Base-by-base conservation (phyloP, 306 rosid species). In the Quercus mongolica region DNA sequence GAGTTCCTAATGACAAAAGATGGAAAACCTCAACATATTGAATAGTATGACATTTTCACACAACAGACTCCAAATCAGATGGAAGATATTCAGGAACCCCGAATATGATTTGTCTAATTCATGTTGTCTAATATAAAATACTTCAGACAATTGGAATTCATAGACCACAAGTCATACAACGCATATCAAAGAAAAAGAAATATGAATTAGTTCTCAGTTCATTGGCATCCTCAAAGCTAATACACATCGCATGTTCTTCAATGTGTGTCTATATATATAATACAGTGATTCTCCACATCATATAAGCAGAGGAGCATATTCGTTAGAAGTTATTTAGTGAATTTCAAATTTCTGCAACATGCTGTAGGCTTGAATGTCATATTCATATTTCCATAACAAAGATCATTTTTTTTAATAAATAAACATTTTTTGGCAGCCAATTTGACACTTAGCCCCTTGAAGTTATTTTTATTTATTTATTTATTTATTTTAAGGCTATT, bases 1-100 rank as follows among this genome's bases (percentile, higher is more conserved):
- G 97, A 89, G 85, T 88, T 88, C 98, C 98, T 94, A 62, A 76
- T 41, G 83, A 80, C 21, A 35, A 77, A 69, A 25, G 67, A 75
- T 4, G 57, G 61, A 76, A 86, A 76, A 79, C 52, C 82, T 90
- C 74, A 65, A 74, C 44, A 77, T 30, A 69, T 71, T 75, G 51
- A n/a, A 81, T 76, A 26, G 63, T 18, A 28, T 56, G 28, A 76
- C 81, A 68, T 63, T 72, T 76, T 69, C 52, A 64, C 71, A 6
- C 71, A 64, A 20, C 33, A 31, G 28, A 57, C 19, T 41, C 33
- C 26, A 57, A 70, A 79, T 4, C 52, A 69, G 74, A 71, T 59
- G 54, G 72, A 65, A 76, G 9, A 19, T 30, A 17, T 61, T 51
- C 61, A 74, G 56, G 49, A 74, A 77, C 74, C 73, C 64, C 59